A percentile compares a stretch with the other conserved stretches of the same genome.
Conservation (phyloP, 139 green algal genomes). For the Pleodorina starrii region DNA sequence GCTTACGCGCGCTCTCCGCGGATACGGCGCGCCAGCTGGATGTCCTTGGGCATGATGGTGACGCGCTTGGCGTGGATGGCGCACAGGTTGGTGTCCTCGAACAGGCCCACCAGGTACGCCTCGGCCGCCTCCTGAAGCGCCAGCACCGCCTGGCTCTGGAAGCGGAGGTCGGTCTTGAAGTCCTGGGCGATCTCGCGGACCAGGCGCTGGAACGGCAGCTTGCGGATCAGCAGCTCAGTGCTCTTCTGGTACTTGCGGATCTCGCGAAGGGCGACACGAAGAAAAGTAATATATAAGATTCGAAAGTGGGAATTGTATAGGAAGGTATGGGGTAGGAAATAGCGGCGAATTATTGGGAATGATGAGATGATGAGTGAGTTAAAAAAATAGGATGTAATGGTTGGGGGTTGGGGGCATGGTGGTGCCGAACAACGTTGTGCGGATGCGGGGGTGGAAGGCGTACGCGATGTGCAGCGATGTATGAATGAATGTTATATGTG, state of each 20-base stretch:
- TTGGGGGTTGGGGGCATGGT: no score
- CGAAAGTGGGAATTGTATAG: no score
- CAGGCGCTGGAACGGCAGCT: constrained; percentile 97
- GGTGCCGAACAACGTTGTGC: no score
- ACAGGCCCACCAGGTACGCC: constrained; percentile 98
- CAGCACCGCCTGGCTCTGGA: constrained; percentile 95
- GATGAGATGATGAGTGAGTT: no score
- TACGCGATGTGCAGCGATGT: no score
- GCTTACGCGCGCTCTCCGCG: constrained; percentile 91
- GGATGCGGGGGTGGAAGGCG: no score
- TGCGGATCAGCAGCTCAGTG: constrained; percentile 96
- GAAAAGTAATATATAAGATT: no score
- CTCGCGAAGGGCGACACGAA: constrained; percentile 71
- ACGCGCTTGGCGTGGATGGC: constrained; percentile 95
- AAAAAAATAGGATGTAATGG: no score
- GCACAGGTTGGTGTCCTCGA: constrained; percentile 95
- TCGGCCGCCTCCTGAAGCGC: constrained; percentile 98
- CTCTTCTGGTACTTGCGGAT: constrained; percentile 97
- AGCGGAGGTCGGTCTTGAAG: constrained; percentile 99
- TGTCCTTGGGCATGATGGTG: constrained; percentile 98
- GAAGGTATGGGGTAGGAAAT: no score
- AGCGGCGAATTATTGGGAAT: no score
- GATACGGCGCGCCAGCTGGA: constrained; percentile 95
- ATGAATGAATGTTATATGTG: no score
- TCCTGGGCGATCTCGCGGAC: constrained; percentile 99